Conservation (phyloP, 2,329 filamentous ascomycete species). For the Penicillium digitatum region DNA sequence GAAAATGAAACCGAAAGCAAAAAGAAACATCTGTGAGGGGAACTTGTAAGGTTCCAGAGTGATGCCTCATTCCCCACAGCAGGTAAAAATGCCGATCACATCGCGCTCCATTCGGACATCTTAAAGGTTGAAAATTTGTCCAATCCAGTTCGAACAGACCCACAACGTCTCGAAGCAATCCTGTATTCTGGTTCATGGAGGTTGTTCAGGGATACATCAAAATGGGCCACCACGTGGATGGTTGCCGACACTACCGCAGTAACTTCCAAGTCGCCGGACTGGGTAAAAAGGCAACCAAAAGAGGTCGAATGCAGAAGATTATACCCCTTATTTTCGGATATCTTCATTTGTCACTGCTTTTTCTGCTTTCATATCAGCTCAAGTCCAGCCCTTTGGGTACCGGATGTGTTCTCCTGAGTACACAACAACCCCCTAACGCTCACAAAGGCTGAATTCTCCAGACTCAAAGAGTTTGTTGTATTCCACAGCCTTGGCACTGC, state of each 20-base stretch:
- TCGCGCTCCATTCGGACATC: too few relatives aligned
- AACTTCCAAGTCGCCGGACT: not conserved
- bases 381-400: not conserved
- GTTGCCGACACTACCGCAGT: not conserved
- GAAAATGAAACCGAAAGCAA: not conserved
- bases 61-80: not conserved
- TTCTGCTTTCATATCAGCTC: not conserved
- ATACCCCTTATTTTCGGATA: not conserved
- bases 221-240: not conserved
- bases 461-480: constrained; percentile 13
- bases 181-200: not conserved
- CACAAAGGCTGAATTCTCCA: constrained; percentile 15
- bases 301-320: not conserved
- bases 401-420: not conserved
- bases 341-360: not conserved
- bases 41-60: not conserved
- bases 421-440: constrained; percentile 6
- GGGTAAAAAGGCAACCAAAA: not conserved
- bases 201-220: not conserved
- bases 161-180: not conserved
- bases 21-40: not conserved
- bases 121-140: not conserved
- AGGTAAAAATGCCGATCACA: not conserved
- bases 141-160: not conserved
- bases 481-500: constrained; percentile 11